These are phyloP conservation scores for Aspergillus sp. DNA, from an alignment of 2,329 filamentous ascomycete species.

Conservation along the genomic window DNA sequence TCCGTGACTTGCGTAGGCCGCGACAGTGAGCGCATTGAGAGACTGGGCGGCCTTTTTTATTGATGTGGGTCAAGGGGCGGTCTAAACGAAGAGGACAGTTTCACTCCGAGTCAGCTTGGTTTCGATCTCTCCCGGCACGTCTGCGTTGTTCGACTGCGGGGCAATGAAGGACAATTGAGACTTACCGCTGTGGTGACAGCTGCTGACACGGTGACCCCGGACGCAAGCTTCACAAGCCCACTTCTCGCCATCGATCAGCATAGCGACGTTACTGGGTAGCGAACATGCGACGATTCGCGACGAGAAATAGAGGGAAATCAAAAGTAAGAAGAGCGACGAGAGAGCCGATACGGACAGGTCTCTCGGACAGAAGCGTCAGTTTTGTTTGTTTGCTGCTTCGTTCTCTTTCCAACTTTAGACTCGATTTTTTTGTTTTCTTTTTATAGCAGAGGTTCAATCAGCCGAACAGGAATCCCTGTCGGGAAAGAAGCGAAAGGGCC, in stretches of 20 bases:
- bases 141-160: too few species aligned
- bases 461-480: conserved; percentile 25
- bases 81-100: conserved; percentile 54
- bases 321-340: conserved; percentile 10
- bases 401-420: conserved; percentile 5
- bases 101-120: conserved; percentile 2
- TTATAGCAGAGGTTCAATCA: conserved; percentile 12
- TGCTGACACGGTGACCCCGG: conserved; percentile 97
- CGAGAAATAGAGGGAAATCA: conserved; percentile 16
- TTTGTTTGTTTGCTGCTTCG: conserved; percentile 2
- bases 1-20: conserved; percentile 90
- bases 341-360: conserved; percentile 10
- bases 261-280: conserved; percentile 44
- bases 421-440: not conserved
- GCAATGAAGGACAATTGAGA: conserved; percentile 19
- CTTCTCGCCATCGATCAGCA: conserved; percentile 94
- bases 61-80: conserved; percentile 88
- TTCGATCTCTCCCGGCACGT: too few species aligned
- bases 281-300: conserved; percentile 43
- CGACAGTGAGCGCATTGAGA: conserved; percentile 98
- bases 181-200: conserved; percentile 93
- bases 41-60: conserved; percentile 95
- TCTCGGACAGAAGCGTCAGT: conserved; percentile 5
- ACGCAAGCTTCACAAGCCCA: conserved; percentile 98
- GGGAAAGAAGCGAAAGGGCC: conserved; percentile 25